Evolutionary conservation across 1,284 basidiomycete genomes (phyloP), one percentile per base, ranked within the genome.

Genomic region (Agaricales sp.): DNA sequence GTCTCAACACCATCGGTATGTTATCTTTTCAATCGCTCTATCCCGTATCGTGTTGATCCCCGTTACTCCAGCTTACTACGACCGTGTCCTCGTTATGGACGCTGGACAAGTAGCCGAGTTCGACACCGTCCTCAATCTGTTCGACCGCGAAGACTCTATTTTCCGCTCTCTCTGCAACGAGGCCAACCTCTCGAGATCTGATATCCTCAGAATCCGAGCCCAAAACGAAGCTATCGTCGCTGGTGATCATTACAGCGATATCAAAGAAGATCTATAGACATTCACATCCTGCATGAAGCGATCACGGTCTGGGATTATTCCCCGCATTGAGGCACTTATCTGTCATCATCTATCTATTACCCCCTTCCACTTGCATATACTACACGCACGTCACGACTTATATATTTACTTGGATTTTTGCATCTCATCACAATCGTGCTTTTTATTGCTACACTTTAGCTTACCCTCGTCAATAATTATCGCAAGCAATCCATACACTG

Each of bases 41-140:
- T 12, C 30, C 41, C 35, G 13, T 49, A 22, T 21, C 8, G 39
- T 20, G 8, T 16, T 26, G 55, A 18, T 53, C 26, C 20, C 24
- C 18, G 35, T 16, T 30, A 13, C 20, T 14, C 6, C 55, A 82
- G 82, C 81, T 4, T 78, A 78, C 53, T 87, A 86, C 61, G 87
- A 92, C 61, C 74, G 80, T 1, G 76, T 92, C 3, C 66, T 89
- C 2, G 86, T 91, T 41, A 80, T 92, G 69, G 80, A 87, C 21
- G 20, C 44, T 16, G 80, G 79, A 3, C 51, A 56, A 22, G 70
- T 75, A 14, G 77, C 70, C 46, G 74, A 77, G 57, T 83, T 75
- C 58, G 82, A 80, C 57, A 74, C 76, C 19, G 80, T 81, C 12
- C 63, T 78, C 45, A 70, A 70, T 45, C 64, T 84, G 19, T 84